A percentile compares a stretch with the other conserved stretches of the same genome.
These are phyloP conservation scores for Deinandra increscens DNA, from an alignment of 129 eudicot genomes.

Conservation along the genomic window DNA sequence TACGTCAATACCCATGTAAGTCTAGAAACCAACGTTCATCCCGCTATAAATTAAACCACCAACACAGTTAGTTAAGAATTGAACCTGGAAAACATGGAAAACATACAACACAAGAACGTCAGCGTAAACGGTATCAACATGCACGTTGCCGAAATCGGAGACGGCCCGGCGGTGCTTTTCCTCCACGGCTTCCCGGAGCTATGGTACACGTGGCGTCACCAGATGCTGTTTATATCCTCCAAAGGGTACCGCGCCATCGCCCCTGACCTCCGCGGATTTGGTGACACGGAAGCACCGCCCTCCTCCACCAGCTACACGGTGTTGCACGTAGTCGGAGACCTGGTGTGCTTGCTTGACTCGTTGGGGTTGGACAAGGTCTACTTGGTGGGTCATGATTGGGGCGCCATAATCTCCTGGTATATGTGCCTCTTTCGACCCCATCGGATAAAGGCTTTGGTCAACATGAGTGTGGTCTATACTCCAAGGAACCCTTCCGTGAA, in stretches of 20 bases:
- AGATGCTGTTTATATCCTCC: conserved; percentile 59
- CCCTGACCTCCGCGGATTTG: conserved; percentile 89
- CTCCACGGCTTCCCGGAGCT: conserved; percentile 93
- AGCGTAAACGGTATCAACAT: conserved; percentile 69
- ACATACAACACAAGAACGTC: conserved; percentile 53
- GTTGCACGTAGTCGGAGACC: conserved; percentile 74
- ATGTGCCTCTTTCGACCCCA: conserved; percentile 64
- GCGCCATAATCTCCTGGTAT: conserved; percentile 69
- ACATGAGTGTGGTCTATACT: conserved; percentile 48
- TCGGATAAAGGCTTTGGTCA: conserved; percentile 64
- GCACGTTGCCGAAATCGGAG: conserved; percentile 77
- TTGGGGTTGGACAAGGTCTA: conserved; percentile 57
- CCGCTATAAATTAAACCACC: neutral
- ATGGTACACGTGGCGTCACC: conserved; percentile 98
- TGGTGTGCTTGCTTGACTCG: conserved; percentile 55
- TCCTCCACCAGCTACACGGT: conserved; percentile 58
- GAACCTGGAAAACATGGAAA: conserved; percentile 43
- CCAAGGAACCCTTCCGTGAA: conserved; percentile 65
- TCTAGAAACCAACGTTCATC: neutral
- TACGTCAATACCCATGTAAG: neutral
- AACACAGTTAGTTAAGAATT: neutral
- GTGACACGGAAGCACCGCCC: conserved; percentile 75
- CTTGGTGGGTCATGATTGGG: conserved; percentile 91
- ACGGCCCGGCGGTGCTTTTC: conserved; percentile 62
- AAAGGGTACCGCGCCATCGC: conserved; percentile 74